phyloP scores from a whole-genome alignment of 352 stramenopile genomes.

The Pythium vanterpoolii region DNA sequence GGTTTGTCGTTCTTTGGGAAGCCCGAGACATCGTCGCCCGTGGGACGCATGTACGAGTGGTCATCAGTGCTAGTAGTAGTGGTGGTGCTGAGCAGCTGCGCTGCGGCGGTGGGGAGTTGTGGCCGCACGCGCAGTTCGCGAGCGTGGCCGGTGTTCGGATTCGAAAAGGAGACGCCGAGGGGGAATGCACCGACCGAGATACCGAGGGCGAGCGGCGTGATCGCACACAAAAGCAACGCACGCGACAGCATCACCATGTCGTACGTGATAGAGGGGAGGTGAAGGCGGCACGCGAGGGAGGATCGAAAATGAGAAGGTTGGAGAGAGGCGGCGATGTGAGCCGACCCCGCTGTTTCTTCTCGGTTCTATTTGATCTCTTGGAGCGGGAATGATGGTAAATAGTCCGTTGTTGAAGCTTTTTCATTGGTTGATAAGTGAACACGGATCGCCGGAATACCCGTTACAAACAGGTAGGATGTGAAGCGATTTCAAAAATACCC shows the following conservation, averaged over 20 bases:
- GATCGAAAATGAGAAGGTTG: neutral
- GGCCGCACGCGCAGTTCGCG: conserved; percentile 6
- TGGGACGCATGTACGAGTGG: conserved; percentile 42
- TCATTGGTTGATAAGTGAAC: conserved; percentile 1
- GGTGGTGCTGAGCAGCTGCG: neutral
- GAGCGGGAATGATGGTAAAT: neutral
- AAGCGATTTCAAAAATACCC: neutral
- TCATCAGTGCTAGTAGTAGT: neutral
- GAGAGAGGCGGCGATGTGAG: too few species aligned
- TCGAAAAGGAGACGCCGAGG: conserved; percentile 4
- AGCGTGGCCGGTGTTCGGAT: neutral
- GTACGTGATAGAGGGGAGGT: neutral
- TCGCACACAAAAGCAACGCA: neutral
- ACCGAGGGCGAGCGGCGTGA: neutral
- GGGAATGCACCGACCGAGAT: conserved; percentile 4
- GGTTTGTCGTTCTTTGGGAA: conserved; percentile 42
- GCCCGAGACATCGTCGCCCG: conserved; percentile 33
- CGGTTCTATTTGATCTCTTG: neutral
- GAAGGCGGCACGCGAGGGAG: neutral
- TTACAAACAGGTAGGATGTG: neutral
- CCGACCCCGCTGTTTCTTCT: neutral
- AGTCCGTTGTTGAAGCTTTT: neutral
- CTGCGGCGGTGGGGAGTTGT: neutral
- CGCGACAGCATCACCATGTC: neutral
- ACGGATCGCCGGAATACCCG: neutral